Conservation (phyloP, 345 rosid species). For the Heritiera fomes region DNA sequence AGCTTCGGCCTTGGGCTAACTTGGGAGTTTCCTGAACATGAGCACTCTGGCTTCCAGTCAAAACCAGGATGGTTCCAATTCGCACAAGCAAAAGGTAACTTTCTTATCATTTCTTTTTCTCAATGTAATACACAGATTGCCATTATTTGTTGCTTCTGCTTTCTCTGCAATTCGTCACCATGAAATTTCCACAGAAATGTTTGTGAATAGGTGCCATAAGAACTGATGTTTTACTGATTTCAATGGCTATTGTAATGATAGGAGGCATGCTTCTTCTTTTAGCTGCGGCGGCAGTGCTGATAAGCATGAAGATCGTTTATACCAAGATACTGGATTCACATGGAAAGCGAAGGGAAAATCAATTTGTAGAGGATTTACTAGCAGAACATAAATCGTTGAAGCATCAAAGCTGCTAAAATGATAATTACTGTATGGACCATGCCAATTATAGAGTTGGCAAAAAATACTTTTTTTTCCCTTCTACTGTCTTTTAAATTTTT, state of each 20-base stretch:
- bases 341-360: background rate
- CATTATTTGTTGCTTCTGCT: background rate
- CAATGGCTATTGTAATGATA: background rate
- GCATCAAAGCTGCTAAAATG: background rate
- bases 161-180: background rate
- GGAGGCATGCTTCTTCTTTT: background rate
- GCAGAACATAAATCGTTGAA: background rate
- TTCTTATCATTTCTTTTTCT: background rate
- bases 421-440: background rate
- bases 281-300: background rate
- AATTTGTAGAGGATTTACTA: background rate
- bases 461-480: too few species aligned
- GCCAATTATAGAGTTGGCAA: background rate
- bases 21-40: constrained; percentile 42
- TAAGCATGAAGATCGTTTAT: background rate
- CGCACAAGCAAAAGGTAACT: background rate
- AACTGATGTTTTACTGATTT: background rate
- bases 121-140: background rate
- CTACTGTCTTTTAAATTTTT: too few species aligned
- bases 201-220: background rate
- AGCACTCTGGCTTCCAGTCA: background rate
- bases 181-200: background rate
- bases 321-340: background rate
- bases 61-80: background rate
- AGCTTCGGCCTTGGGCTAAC: constrained; percentile 63